phyloP scores from a whole-genome alignment of 2,329 filamentous ascomycete species.

The Emmonsia crescens region DNA sequence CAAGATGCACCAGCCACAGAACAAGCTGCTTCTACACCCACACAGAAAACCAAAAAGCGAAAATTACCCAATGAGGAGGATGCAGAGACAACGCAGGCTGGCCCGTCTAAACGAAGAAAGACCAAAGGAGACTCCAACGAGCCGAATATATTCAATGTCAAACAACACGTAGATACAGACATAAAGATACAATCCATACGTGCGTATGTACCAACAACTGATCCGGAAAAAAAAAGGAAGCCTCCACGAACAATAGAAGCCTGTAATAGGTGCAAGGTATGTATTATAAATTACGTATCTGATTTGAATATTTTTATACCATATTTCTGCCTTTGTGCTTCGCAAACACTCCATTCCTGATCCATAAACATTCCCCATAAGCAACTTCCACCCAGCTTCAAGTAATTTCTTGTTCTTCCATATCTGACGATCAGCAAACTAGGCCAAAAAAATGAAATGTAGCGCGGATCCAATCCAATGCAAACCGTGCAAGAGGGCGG shows the following conservation, averaged over 20 bases:
- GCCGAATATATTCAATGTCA: not conserved
- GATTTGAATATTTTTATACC: not conserved
- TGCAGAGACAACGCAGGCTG: too few relatives aligned
- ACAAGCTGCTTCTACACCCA: not conserved
- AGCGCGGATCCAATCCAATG: constrained; percentile 15
- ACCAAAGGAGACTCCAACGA: not conserved
- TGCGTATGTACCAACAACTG: too few relatives aligned
- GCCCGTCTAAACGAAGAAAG: not conserved
- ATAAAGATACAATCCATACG: too few relatives aligned
- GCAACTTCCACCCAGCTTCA: not conserved
- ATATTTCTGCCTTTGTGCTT: not conserved
- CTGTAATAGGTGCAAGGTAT: constrained; percentile 23
- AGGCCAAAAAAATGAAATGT: constrained; percentile 19
- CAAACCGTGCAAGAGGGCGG: constrained; percentile 9
- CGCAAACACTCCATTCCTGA: not conserved
- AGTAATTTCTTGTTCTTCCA: not conserved
- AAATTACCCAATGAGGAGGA: not conserved
- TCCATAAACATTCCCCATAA: not conserved
- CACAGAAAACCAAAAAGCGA: not conserved
- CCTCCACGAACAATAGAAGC: constrained; percentile 13
- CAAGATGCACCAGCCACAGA: not conserved
- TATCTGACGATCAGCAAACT: not conserved
- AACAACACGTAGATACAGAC: not conserved
- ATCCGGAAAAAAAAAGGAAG: not conserved
- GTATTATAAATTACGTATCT: not conserved